Percentiles rank a stretch among this genome's conserved stretches.
These are phyloP conservation scores for Xylariaceae sp. DNA, from an alignment of 2,329 filamentous ascomycete species.

Conservation along the genomic window DNA sequence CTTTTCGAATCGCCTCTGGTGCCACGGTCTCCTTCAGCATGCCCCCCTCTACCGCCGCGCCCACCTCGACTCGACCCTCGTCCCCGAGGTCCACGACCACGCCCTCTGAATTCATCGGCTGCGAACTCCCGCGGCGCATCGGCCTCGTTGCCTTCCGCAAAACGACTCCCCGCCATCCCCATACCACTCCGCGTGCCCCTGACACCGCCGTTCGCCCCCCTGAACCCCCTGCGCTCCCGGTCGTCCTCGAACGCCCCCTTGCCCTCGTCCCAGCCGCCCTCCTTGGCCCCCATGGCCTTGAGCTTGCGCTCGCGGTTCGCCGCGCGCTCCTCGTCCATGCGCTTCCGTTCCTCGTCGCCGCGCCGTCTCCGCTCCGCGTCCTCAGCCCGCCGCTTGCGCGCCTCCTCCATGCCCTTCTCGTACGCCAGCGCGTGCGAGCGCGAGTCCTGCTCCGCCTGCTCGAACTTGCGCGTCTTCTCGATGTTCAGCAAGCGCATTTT, in stretches of 20 bases:
- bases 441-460: slow-evolving; percentile 54
- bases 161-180: slow-evolving; percentile 40
- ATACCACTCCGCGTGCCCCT: slow-evolving; percentile 32
- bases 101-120: slow-evolving; percentile 29
- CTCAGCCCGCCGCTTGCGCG: slow-evolving; percentile 44
- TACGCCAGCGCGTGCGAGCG: slow-evolving; percentile 51
- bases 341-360: slow-evolving; percentile 48
- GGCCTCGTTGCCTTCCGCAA: background rate
- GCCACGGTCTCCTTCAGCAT: slow-evolving; percentile 13
- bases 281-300: slow-evolving; percentile 50
- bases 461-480: slow-evolving; percentile 56
- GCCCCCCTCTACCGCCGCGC: slow-evolving; percentile 27
- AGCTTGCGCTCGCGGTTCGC: slow-evolving; percentile 59
- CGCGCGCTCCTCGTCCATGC: slow-evolving; percentile 55
- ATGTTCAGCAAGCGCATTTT: slow-evolving; percentile 55
- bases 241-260: slow-evolving; percentile 35
- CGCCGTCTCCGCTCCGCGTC: slow-evolving; percentile 48
- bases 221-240: slow-evolving; percentile 40
- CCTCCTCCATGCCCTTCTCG: slow-evolving; percentile 53
- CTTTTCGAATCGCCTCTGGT: slow-evolving; percentile 5
- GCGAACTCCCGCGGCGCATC: slow-evolving; percentile 18
- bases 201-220: slow-evolving; percentile 33
- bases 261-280: slow-evolving; percentile 55
- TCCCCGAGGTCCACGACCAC: slow-evolving; percentile 17
- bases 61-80: slow-evolving; percentile 12